phyloP scores from a whole-genome alignment of 176 grass and related monocot species.

The Eleusine coracana region DNA sequence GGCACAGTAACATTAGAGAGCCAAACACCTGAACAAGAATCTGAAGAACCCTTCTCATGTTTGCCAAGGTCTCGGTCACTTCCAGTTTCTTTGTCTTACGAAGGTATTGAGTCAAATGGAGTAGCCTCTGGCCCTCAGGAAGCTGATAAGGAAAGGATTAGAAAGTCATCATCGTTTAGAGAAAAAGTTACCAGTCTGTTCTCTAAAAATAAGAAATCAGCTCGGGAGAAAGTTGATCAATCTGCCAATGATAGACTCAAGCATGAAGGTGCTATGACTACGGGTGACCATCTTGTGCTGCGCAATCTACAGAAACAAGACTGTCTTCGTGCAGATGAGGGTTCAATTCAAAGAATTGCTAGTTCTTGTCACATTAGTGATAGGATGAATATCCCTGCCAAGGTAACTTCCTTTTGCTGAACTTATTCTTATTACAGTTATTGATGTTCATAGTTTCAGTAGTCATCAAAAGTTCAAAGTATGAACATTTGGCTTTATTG shows the following conservation, averaged over 20 bases:
- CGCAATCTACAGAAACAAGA: slow-evolving; percentile 25
- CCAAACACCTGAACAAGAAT: slow-evolving; percentile 37
- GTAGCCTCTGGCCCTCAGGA: slow-evolving; percentile 35
- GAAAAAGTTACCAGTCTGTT: slow-evolving; percentile 83
- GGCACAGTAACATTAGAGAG: slow-evolving; percentile 29
- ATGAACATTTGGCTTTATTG: slow-evolving; percentile 32
- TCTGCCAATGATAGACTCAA: slow-evolving; percentile 34
- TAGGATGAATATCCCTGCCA: slow-evolving; percentile 41
- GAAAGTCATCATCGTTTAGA: slow-evolving; percentile 69
- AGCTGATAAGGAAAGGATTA: slow-evolving; percentile 57
- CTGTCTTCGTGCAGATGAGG: slow-evolving; percentile 29
- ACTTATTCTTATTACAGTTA: background rate
- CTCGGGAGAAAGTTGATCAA: slow-evolving; percentile 36
- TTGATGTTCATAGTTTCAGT: background rate
- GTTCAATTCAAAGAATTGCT: slow-evolving; percentile 28
- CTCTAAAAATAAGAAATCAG: slow-evolving; percentile 69
- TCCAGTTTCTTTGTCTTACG: slow-evolving; percentile 62
- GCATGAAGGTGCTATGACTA: slow-evolving; percentile 14
- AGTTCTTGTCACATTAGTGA: slow-evolving; percentile 41
- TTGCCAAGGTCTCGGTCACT: slow-evolving; percentile 76
- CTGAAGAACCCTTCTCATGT: slow-evolving; percentile 40
- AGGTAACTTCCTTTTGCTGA: slow-evolving; percentile 52
- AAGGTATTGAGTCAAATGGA: slow-evolving; percentile 39
- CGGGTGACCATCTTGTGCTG: slow-evolving; percentile 29
- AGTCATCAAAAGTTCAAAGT: slow-evolving; percentile 3